phyloP scores from a whole-genome alignment of 345 rosid species.

The Mangifera indica region DNA sequence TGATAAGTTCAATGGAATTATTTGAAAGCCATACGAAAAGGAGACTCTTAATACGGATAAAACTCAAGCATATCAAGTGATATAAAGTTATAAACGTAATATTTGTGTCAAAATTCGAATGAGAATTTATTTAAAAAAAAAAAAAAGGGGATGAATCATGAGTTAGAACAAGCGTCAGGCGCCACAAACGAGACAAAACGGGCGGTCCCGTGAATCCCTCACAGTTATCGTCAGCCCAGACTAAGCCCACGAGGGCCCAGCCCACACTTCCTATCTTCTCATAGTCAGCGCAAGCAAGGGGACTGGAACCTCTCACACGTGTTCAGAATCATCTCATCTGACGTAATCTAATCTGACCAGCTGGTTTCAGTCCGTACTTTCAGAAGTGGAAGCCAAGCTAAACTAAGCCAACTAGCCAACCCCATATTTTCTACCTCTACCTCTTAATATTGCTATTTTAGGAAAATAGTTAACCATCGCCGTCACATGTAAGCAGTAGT shows the following conservation, averaged over 20 bases:
- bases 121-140: too few relatives aligned
- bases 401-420: not conserved
- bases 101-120: too few relatives aligned
- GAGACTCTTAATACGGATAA: too few relatives aligned
- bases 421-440: not conserved
- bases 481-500: not conserved
- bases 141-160: too few relatives aligned
- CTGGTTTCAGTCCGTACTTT: constrained; percentile 6
- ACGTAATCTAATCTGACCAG: too few relatives aligned
- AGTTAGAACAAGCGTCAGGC: not conserved
- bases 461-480: constrained; percentile 3
- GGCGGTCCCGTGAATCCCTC: not conserved
- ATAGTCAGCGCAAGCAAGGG: too few relatives aligned
- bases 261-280: constrained; percentile 12
- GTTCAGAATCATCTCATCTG: not conserved
- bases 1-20: too few relatives aligned
- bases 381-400: too few relatives aligned
- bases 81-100: too few relatives aligned
- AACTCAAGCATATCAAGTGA: too few relatives aligned
- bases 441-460: constrained; percentile 13
- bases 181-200: not conserved
- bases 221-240: not conserved
- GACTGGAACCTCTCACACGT: constrained; percentile 16
- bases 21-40: too few relatives aligned
- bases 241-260: not conserved